Evolutionary conservation across 495 filamentous ascomycete species (phyloP).

Genomic region (Coniosporium apollinis): DNA sequence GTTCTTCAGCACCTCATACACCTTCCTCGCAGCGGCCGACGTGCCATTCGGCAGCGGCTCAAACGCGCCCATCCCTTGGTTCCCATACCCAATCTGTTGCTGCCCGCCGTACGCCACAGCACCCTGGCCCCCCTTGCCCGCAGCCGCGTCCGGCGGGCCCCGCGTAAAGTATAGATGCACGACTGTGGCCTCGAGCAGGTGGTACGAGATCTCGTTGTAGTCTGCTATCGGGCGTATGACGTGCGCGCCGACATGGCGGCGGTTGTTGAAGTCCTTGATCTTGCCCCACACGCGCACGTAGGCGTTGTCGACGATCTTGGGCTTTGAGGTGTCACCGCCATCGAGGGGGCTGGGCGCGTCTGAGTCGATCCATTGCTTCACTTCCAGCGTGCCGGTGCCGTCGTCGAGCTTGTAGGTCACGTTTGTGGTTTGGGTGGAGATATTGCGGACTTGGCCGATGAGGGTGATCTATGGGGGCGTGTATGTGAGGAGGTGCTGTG

Average conservation of each 20-base stretch:
- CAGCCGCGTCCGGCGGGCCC: conserved; percentile 38
- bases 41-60: conserved; percentile 28
- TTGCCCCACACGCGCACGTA: conserved; percentile 75
- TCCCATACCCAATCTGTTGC: conserved; percentile 27
- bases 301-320: conserved; percentile 42
- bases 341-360: conserved; percentile 8
- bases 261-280: conserved; percentile 60
- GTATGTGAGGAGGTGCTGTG: no score
- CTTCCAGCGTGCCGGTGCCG: conserved; percentile 82
- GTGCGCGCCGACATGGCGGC: conserved; percentile 64
- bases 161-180: conserved; percentile 74
- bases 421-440: conserved; percentile 77
- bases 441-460: conserved; percentile 75
- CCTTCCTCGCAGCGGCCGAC: conserved; percentile 40
- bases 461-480: conserved; percentile 45
- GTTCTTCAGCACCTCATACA: conserved; percentile 47
- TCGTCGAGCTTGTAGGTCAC: conserved; percentile 87
- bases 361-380: conserved; percentile 77
- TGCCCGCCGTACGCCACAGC: conserved; percentile 13
- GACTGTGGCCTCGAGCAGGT: conserved; percentile 73
- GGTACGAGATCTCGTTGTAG: conserved; percentile 81
- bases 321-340: conserved; percentile 17
- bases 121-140: conserved; percentile 14
- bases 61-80: conserved; percentile 11
- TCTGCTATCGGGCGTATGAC: conserved; percentile 61